A percentile compares a stretch with the other conserved stretches of the same genome.
Conservation (phyloP, 2,329 filamentous ascomycete species). For the Colletotrichum graminicola region DNA sequence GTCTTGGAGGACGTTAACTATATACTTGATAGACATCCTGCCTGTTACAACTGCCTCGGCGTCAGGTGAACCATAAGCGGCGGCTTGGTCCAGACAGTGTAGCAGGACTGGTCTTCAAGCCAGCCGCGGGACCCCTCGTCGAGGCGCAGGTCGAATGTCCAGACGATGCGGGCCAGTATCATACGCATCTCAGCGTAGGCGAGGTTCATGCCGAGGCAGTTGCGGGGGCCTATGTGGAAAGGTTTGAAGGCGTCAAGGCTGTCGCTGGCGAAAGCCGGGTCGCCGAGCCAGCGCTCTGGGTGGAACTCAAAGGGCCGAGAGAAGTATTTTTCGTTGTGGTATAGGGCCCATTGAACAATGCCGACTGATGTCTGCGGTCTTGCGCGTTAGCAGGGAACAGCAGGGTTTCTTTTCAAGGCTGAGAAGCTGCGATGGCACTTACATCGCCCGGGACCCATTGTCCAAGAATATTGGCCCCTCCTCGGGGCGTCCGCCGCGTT, state of each 20-base stretch:
- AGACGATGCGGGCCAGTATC: constrained; percentile 29
- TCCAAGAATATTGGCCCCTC: constrained; percentile 51
- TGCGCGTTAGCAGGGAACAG: neutral
- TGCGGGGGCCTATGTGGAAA: constrained; percentile 32
- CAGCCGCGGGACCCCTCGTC: constrained; percentile 16
- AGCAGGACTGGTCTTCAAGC: constrained; percentile 15
- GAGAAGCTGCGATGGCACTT: constrained; percentile 18
- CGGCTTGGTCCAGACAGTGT: constrained; percentile 32
- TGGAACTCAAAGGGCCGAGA: constrained; percentile 57
- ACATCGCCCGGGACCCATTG: constrained; percentile 51
- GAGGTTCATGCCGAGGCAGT: constrained; percentile 39
- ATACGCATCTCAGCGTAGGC: constrained; percentile 38
- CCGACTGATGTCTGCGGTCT: constrained; percentile 54
- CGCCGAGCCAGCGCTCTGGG: constrained; percentile 58
- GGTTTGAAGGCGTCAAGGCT: constrained; percentile 33
- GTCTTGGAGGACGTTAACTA: too few species aligned
- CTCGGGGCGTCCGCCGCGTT: constrained; percentile 48
- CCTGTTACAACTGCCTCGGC: constrained; percentile 15
- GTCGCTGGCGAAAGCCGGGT: constrained; percentile 31
- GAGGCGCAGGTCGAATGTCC: constrained; percentile 34
- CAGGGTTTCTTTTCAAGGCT: too few species aligned
- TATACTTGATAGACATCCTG: too few species aligned
- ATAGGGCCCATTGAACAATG: constrained; percentile 59
- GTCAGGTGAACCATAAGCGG: constrained; percentile 34
- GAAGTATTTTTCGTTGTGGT: constrained; percentile 59